phyloP scores from a whole-genome alignment of 805 yeast genomes.

The Starmera amethionina region DNA sequence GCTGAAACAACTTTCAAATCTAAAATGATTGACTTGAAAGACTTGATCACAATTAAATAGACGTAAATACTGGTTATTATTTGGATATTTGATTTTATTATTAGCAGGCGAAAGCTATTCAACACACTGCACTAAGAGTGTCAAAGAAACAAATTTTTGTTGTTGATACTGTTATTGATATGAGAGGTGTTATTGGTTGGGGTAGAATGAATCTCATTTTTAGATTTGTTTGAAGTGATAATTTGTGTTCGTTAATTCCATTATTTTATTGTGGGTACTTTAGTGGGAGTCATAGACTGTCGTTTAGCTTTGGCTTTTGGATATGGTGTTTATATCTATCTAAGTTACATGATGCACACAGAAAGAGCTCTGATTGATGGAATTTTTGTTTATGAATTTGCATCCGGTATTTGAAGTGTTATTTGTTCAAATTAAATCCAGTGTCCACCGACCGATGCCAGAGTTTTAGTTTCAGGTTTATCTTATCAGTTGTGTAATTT shows the following conservation, averaged over 20 bases:
- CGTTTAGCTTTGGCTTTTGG: constrained; percentile 42
- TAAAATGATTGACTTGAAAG: too few species aligned
- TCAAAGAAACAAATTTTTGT: constrained; percentile 41
- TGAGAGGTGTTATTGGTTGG: constrained; percentile 68
- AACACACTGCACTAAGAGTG: constrained; percentile 50
- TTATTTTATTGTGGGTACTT: constrained; percentile 43
- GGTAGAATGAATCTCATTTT: too few species aligned
- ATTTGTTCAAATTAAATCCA: too few species aligned
- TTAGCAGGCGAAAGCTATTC: constrained; percentile 63
- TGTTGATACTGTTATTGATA: constrained; percentile 50
- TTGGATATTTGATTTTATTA: too few species aligned
- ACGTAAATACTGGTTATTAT: too few species aligned
- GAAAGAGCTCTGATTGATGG: too few species aligned
- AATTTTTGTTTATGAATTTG: constrained; percentile 55
- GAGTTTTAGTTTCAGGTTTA: constrained; percentile 52
- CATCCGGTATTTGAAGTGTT: constrained; percentile 70
- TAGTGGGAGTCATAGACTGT: constrained; percentile 50
- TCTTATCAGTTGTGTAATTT: constrained; percentile 61
- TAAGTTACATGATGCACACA: constrained; percentile 39
- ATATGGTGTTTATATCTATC: constrained; percentile 55
- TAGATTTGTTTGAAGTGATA: too few species aligned
- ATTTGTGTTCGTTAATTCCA: too few species aligned
- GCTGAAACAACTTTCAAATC: too few species aligned
- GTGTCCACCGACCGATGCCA: too few species aligned
- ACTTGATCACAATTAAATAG: too few species aligned